Percentiles rank a stretch among this genome's conserved stretches.
phyloP scores from a whole-genome alignment of 495 filamentous ascomycete genomes.

The Extremus antarcticus region DNA sequence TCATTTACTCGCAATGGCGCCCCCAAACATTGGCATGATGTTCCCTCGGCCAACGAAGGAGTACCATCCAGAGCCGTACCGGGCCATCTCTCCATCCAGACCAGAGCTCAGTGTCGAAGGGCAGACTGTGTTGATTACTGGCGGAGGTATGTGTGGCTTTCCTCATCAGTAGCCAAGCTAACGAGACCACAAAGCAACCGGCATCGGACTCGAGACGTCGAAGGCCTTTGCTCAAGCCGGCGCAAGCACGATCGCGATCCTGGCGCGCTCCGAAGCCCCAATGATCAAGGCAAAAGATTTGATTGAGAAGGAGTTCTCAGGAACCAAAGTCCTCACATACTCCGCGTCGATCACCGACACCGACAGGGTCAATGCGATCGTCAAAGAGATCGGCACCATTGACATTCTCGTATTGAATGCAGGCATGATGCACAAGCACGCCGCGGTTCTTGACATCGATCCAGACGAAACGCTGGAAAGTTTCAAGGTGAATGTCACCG shows the following conservation, averaged over 20 bases:
- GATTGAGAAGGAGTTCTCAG: background rate
- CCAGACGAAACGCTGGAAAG: background rate
- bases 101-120: constrained; percentile 3
- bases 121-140: constrained; percentile 2
- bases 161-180: too few species aligned
- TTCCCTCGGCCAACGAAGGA: constrained; percentile 3
- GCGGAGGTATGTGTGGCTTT: constrained; percentile 1
- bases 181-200: background rate
- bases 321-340: background rate
- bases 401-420: constrained; percentile 5
- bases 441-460: background rate
- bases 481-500: background rate
- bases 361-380: background rate
- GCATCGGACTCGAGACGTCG: background rate
- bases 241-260: background rate
- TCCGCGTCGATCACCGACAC: constrained; percentile 1
- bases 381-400: constrained; percentile 3
- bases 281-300: background rate
- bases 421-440: background rate
- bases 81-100: background rate
- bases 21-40: background rate
- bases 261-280: background rate
- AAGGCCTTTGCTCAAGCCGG: constrained; percentile 7
- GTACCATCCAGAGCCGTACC: background rate
- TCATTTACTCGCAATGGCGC: background rate